phyloP scores from a whole-genome alignment of 2,329 filamentous ascomycete genomes.

The Fusarium sp. region DNA sequence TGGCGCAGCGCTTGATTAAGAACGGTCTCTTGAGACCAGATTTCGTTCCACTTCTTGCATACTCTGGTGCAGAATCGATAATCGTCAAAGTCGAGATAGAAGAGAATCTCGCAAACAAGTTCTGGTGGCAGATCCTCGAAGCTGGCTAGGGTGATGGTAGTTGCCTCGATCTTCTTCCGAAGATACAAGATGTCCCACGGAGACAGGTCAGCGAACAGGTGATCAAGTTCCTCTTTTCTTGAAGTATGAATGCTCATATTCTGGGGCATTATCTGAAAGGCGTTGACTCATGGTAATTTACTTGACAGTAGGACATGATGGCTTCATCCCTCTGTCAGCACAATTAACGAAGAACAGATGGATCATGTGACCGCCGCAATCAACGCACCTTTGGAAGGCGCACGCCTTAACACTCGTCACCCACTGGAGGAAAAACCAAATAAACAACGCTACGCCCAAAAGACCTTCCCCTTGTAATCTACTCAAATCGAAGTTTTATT shows the following conservation, averaged over 20 bases:
- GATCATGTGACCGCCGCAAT: background rate
- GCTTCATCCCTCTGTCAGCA: background rate
- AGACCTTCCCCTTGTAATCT: too few relatives aligned
- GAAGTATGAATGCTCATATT: background rate
- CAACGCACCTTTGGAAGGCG: background rate
- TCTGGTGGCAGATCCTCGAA: constrained; percentile 48
- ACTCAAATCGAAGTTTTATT: too few relatives aligned
- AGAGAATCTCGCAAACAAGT: constrained; percentile 43
- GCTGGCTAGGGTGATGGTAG: constrained; percentile 37
- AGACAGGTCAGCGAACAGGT: constrained; percentile 44
- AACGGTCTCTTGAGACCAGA: constrained; percentile 45
- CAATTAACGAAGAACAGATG: too few relatives aligned
- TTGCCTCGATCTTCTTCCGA: constrained; percentile 32
- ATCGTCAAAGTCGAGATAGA: constrained; percentile 44
- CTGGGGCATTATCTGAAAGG: background rate
- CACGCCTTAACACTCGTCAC: background rate
- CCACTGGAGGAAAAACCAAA: background rate
- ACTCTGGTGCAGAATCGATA: constrained; percentile 45
- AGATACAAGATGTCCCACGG: constrained; percentile 48
- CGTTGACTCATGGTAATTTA: background rate
- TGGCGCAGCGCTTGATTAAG: constrained; percentile 34
- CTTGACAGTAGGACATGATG: background rate
- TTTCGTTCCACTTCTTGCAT: constrained; percentile 44
- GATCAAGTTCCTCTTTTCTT: constrained; percentile 39
- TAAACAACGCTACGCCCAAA: too few relatives aligned